These are phyloP conservation scores for Chimonanthus praecox DNA, from an alignment of 164 flowering plant genomes.

Conservation along the genomic window DNA sequence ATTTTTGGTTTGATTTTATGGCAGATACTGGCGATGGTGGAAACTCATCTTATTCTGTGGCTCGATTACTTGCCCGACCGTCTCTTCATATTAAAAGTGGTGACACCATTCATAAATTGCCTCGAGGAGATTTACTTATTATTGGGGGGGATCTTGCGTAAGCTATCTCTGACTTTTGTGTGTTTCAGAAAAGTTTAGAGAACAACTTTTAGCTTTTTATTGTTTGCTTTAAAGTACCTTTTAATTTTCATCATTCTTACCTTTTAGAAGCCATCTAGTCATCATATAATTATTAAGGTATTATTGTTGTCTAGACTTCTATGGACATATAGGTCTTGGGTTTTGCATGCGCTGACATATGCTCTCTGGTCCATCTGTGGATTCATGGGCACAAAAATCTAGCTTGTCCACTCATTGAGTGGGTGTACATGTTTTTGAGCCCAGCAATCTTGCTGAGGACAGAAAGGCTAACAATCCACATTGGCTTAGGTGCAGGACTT, in stretches of 20 bases:
- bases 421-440: neutral
- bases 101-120: conserved; percentile 38
- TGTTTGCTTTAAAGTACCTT: neutral
- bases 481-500: neutral
- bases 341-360: neutral
- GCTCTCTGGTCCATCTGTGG: neutral
- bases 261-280: neutral
- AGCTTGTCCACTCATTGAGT: neutral
- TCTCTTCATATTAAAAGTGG: conserved; percentile 29
- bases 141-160: conserved; percentile 99
- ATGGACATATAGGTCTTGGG: neutral
- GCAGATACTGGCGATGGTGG: conserved; percentile 99
- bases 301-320: neutral
- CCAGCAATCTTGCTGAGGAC: neutral
- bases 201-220: neutral
- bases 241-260: neutral
- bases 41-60: conserved; percentile 85
- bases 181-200: neutral
- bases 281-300: neutral
- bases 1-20: conserved; percentile 98
- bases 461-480: neutral
- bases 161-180: conserved; percentile 21
- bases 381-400: neutral
- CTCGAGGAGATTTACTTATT: conserved; percentile 78
- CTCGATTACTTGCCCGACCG: conserved; percentile 92